Conservation (phyloP, 1,284 basidiomycete genomes). For the Puccinia novopanici region DNA sequence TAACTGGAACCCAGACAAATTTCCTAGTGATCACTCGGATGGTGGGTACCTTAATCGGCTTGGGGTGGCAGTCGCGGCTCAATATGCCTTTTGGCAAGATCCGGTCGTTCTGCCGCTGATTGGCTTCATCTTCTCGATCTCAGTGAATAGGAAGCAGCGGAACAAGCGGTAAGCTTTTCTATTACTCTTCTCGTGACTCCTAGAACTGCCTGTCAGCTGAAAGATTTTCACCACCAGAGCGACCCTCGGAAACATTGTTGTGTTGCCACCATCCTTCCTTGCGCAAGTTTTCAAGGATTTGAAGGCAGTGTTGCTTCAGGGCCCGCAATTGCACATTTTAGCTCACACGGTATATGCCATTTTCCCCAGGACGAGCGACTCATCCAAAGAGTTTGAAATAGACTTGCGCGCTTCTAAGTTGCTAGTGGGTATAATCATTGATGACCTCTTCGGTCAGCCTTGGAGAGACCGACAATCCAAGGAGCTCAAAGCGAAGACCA, state of each 20-base stretch:
- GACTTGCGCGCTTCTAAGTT: slow-evolving; percentile 77
- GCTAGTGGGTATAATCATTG: slow-evolving; percentile 77
- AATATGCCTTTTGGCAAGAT: slow-evolving; percentile 41
- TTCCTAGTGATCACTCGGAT: slow-evolving; percentile 32
- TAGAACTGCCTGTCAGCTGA: slow-evolving; percentile 2
- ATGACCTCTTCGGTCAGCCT: slow-evolving; percentile 92
- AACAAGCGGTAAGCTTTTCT: slow-evolving; percentile 63
- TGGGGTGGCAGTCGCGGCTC: slow-evolving; percentile 12
- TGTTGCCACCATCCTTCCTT: slow-evolving; percentile 76
- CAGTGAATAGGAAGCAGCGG: slow-evolving; percentile 94
- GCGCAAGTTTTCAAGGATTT: slow-evolving; percentile 76
- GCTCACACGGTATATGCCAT: slow-evolving; percentile 83
- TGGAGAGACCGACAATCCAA: slow-evolving; percentile 85
- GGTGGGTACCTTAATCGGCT: slow-evolving; percentile 35
- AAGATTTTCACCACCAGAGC: slow-evolving; percentile 64
- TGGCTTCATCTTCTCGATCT: slow-evolving; percentile 31
- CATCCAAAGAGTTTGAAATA: slow-evolving; percentile 62
- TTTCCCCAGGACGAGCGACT: slow-evolving; percentile 59
- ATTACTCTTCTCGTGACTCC: neutral
- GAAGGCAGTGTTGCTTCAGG: slow-evolving; percentile 77
- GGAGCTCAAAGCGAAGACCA: slow-evolving; percentile 78
- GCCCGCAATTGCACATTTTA: slow-evolving; percentile 90
- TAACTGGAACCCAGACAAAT: slow-evolving; percentile 24
- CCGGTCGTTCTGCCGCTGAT: slow-evolving; percentile 26
- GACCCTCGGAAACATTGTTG: slow-evolving; percentile 78